Percentiles rank a stretch among this genome's conserved stretches.
These are phyloP conservation scores for Ambrosiella xylebori DNA, from an alignment of 2,329 filamentous ascomycete genomes.

Conservation along the genomic window DNA sequence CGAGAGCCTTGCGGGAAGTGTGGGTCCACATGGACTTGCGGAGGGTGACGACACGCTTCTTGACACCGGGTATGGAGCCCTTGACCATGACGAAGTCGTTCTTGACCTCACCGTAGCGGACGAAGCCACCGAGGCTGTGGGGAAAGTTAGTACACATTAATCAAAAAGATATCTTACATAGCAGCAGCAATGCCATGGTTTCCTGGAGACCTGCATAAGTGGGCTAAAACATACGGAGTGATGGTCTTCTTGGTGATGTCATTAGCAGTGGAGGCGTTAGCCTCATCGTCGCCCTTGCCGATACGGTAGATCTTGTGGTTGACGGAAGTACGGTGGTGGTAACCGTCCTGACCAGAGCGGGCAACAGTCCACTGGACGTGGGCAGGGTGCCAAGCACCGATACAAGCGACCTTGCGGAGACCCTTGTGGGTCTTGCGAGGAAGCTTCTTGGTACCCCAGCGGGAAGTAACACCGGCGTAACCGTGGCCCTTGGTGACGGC, in stretches of 20 bases:
- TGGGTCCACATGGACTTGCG: conserved; percentile 98
- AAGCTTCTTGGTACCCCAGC: conserved; percentile 99
- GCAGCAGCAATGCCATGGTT: background rate
- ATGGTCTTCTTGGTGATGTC: conserved; percentile 99
- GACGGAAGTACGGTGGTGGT: conserved; percentile 99
- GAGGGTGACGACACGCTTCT: conserved; percentile 98
- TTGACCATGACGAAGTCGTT: conserved; percentile 98
- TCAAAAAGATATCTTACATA: conserved; percentile 14
- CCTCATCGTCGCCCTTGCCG: conserved; percentile 78
- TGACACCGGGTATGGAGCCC: conserved; percentile 91
- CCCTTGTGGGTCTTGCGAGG: conserved; percentile 99
- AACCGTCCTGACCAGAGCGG: conserved; percentile 98
- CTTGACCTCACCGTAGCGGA: conserved; percentile 97
- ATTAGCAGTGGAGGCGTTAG: conserved; percentile 85
- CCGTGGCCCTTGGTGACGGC: conserved; percentile 99
- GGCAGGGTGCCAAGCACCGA: conserved; percentile 99
- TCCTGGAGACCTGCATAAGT: background rate
- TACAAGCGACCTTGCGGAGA: conserved; percentile 99
- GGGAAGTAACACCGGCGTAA: conserved; percentile 88
- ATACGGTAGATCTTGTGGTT: conserved; percentile 99
- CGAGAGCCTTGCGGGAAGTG: conserved; percentile 84
- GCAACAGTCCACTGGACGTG: conserved; percentile 99
- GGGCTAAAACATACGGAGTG: conserved; percentile 65
- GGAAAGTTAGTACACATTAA: conserved; percentile 1
- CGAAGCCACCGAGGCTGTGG: conserved; percentile 86